Evolutionary conservation across 1,284 basidiomycete species (phyloP).

Genomic region (Ceratobasidium sp.): DNA sequence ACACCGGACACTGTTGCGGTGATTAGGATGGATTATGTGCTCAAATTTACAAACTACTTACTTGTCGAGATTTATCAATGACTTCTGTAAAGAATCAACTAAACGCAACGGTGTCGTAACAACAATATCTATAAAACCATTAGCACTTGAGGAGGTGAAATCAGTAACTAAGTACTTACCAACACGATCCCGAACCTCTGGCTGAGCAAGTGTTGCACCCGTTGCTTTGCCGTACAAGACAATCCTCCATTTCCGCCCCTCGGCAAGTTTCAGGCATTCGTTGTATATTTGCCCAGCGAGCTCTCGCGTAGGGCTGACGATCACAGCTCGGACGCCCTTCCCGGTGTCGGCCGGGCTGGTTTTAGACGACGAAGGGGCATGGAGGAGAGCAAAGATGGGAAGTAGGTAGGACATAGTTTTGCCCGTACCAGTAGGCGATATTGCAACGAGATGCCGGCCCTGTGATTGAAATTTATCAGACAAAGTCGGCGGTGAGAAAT

Average conservation of each 20-base stretch:
- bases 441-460: constrained; percentile 86
- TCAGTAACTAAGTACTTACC: constrained; percentile 60
- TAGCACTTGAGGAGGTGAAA: not conserved
- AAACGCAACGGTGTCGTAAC: constrained; percentile 86
- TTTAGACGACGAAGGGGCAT: constrained; percentile 68
- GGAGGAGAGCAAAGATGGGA: constrained; percentile 79
- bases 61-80: constrained; percentile 78
- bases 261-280: constrained; percentile 86
- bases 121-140: constrained; percentile 71
- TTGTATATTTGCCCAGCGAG: constrained; percentile 97
- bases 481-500: constrained; percentile 50
- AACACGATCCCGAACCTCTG: constrained; percentile 76
- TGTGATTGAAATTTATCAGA: constrained; percentile 53
- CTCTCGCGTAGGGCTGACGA: constrained; percentile 95
- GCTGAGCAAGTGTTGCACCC: constrained; percentile 77
- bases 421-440: constrained; percentile 95
- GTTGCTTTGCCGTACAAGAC: constrained; percentile 89
- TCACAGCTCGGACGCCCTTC: constrained; percentile 79
- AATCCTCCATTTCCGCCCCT: constrained; percentile 86
- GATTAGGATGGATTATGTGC: not conserved
- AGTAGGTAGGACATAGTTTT: constrained; percentile 93
- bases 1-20: constrained; percentile 75
- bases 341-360: constrained; percentile 59
- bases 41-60: constrained; percentile 60
- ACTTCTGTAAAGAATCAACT: constrained; percentile 78